Evolutionary conservation across 257 asterid genomes (phyloP), one percentile per base, ranked within the genome.

Genomic region (Voacanga thouarsii): DNA sequence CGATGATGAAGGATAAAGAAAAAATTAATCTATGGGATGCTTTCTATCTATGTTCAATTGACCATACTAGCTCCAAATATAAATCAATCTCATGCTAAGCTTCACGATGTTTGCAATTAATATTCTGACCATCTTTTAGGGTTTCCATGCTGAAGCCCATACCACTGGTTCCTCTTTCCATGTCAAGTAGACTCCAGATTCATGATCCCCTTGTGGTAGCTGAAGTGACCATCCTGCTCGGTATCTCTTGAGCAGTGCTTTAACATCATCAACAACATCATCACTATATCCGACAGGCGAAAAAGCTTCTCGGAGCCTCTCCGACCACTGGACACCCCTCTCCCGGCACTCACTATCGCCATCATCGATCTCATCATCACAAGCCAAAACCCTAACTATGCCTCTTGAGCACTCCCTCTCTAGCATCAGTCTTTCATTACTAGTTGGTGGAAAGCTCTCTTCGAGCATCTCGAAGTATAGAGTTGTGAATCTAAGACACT

Each of bases 141-240:
- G 92, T 76, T 93, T 93, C 99, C 99, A 95, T 2, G 93, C 88
- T 51, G 97, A 91, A 44, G 96, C 90, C 99, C 98, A 95, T 6
- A 95, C 90, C 6, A 89, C 97, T 61, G 91, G 85, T 65, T 93
- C 94, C 39, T 92, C 93, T 86, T 92, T 91, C 98, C 98, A 95
- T 50, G 88, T 81, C 88, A 92, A 87, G 84, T 87, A 88, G 77
- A 92, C 71, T 44, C 97, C 94, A 6, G 82, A 47, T 70, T 75
- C 86, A 61, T 85, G 85, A 26, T 83, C 88, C 39, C 51, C 77
- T 16, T 78, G 77, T 5, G 82, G 71, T 56, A 61, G 76, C 23
- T 82, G 82, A 53, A 90, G 39, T 3, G 97, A 89, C 99, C 99
- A 95, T 65, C 96, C 99, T 0, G 72, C 72, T 50, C 79, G 83